phyloP scores from a whole-genome alignment of 1,284 basidiomycete species.

The Ganoderma sinense region DNA sequence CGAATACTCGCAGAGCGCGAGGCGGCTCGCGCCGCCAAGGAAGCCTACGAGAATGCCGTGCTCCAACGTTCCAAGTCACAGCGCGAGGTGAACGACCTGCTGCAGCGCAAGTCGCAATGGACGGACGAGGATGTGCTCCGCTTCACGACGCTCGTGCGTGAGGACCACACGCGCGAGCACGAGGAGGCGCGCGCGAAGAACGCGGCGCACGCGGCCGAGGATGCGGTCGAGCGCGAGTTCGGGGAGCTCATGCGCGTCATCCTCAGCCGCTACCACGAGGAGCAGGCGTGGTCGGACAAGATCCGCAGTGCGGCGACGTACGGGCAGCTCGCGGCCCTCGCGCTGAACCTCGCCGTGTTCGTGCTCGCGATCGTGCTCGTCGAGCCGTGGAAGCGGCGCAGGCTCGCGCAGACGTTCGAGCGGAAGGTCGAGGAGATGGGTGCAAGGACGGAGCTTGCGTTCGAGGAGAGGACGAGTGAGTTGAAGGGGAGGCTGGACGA shows the following conservation, averaged over 20 bases:
- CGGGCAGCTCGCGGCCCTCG: conserved; percentile 83
- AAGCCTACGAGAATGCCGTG: conserved; percentile 78
- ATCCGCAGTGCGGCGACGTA: conserved; percentile 93
- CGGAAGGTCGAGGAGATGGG: conserved; percentile 82
- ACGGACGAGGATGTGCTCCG: conserved; percentile 80
- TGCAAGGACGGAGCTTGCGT: conserved; percentile 44
- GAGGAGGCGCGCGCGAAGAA: conserved; percentile 75
- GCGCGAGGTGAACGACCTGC: conserved; percentile 88
- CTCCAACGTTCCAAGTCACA: conserved; percentile 81
- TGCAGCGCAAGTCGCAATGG: conserved; percentile 91
- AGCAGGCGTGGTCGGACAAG: conserved; percentile 98
- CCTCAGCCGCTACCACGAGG: conserved; percentile 92
- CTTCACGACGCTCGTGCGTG: conserved; percentile 87
- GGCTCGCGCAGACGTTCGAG: conserved; percentile 88
- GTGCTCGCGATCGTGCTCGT: conserved; percentile 87
- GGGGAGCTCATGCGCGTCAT: conserved; percentile 87
- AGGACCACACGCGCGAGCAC: conserved; percentile 87
- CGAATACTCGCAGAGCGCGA: conserved; percentile 66
- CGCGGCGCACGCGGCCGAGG: conserved; percentile 72
- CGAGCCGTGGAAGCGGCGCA: conserved; percentile 92
- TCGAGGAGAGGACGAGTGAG: conserved; percentile 46
- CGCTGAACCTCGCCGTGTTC: conserved; percentile 89
- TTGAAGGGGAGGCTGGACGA: conserved; percentile 58
- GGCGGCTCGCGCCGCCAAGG: conserved; percentile 74
- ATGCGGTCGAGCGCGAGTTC: conserved; percentile 85